Evolutionary conservation across 2,329 filamentous ascomycete species (phyloP).

Genomic region (Cercospora sp.): DNA sequence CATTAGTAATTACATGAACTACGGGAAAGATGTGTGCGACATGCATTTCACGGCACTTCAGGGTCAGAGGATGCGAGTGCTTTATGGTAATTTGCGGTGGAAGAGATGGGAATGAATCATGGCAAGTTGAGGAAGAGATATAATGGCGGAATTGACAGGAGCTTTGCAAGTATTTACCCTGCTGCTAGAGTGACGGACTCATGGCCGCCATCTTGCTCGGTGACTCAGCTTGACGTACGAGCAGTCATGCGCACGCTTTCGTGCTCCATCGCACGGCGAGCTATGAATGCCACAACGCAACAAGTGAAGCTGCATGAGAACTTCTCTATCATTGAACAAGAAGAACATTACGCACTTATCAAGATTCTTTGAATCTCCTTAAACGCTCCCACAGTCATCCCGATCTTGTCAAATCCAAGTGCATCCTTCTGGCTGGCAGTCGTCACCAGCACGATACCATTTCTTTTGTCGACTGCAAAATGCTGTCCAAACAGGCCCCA

Average conservation of each 20-base stretch:
- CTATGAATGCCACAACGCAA: not conserved
- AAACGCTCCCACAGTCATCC: conserved; percentile 18
- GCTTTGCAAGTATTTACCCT: not conserved
- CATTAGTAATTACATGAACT: not conserved
- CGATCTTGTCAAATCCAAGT: conserved; percentile 14
- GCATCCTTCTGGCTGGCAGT: conserved; percentile 20
- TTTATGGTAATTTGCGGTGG: not conserved
- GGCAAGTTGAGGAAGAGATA: not conserved
- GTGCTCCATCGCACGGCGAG: not conserved
- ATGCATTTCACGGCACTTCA: not conserved
- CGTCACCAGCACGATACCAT: conserved; percentile 31
- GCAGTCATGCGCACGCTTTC: not conserved
- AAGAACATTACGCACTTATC: not conserved
- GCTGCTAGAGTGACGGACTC: too few species aligned
- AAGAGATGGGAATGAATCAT: not conserved
- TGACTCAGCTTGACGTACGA: not conserved
- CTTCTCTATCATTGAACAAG: too few species aligned
- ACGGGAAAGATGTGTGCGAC: not conserved
- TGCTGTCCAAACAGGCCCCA: conserved; percentile 29
- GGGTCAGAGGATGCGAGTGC: not conserved
- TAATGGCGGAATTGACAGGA: not conserved
- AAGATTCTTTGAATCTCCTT: conserved; percentile 18
- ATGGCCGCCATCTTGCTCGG: too few species aligned
- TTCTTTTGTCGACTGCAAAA: conserved; percentile 26
- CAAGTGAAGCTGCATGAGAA: not conserved